These are phyloP conservation scores for Zymoseptoria ardabiliae DNA, from an alignment of 2,329 filamentous ascomycete species.

Conservation along the genomic window DNA sequence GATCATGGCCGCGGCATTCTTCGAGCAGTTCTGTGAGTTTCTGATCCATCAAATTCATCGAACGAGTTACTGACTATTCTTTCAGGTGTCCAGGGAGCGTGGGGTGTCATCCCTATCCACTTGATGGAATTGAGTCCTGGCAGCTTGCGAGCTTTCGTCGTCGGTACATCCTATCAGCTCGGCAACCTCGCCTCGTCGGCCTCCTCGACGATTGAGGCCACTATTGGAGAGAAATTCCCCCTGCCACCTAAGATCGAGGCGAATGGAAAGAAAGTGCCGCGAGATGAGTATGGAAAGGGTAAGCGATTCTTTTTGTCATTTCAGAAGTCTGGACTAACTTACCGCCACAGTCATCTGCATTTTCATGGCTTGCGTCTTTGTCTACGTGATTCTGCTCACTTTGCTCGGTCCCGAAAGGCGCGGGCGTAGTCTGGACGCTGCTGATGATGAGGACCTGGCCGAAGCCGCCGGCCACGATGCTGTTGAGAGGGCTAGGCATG, in stretches of 20 bases:
- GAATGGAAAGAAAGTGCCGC: conserved; percentile 30
- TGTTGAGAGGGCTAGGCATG: conserved; percentile 5
- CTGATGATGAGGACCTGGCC: conserved; percentile 24
- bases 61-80: background rate
- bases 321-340: no score
- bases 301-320: conserved; percentile 50
- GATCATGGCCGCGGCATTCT: conserved; percentile 75
- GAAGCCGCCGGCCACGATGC: conserved; percentile 22
- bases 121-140: conserved; percentile 70
- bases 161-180: conserved; percentile 68
- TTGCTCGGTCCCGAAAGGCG: conserved; percentile 52
- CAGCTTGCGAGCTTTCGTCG: conserved; percentile 65
- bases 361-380: conserved; percentile 80
- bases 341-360: conserved; percentile 18
- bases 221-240: conserved; percentile 36
- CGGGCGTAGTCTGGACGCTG: conserved; percentile 27
- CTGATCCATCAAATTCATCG: no score
- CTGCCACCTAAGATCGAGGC: conserved; percentile 34
- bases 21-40: conserved; percentile 49
- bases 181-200: conserved; percentile 59
- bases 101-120: conserved; percentile 51
- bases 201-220: conserved; percentile 37
- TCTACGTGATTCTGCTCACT: conserved; percentile 54
- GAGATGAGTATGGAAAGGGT: conserved; percentile 49
- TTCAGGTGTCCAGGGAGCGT: conserved; percentile 21